Evolutionary conservation across 768 basidiomycete species (phyloP).

Genomic region (Mycena pura): DNA sequence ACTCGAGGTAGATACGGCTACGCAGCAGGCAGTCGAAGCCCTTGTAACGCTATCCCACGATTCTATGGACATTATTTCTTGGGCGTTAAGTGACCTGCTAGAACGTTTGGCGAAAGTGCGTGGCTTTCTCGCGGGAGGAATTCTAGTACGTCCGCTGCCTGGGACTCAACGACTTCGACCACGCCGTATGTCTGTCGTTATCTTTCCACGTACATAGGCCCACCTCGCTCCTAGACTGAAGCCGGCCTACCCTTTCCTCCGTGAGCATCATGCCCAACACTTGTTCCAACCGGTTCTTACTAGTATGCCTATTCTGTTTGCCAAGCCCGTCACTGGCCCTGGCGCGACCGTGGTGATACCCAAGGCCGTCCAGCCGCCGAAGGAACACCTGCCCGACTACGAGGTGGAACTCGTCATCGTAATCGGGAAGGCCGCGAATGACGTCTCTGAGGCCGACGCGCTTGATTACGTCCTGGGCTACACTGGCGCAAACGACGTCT

Average conservation of each 20-base stretch:
- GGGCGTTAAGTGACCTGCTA: slow-evolving; percentile 76
- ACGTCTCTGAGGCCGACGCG: slow-evolving; percentile 1
- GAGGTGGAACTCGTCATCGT: neutral
- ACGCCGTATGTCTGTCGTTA: slow-evolving; percentile 58
- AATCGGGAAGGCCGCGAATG: neutral
- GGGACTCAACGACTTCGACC: slow-evolving; percentile 85
- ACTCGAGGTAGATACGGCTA: slow-evolving; percentile 77
- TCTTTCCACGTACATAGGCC: neutral
- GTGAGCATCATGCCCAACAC: slow-evolving; percentile 43
- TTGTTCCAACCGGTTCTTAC: neutral
- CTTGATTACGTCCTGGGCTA: neutral
- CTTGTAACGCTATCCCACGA: slow-evolving; percentile 81
- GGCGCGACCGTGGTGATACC: slow-evolving; percentile 71
- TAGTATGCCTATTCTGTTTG: slow-evolving; percentile 79
- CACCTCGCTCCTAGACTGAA: slow-evolving; percentile 57
- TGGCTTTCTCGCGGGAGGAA: slow-evolving; percentile 49
- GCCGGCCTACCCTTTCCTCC: slow-evolving; percentile 66
- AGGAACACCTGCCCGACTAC: slow-evolving; percentile 61
- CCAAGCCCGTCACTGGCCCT: slow-evolving; percentile 80
- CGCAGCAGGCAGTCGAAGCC: slow-evolving; percentile 78
- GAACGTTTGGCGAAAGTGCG: slow-evolving; percentile 79
- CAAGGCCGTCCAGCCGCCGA: slow-evolving; percentile 68
- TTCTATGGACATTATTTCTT: slow-evolving; percentile 81
- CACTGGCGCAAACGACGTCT: neutral
- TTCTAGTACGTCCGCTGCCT: slow-evolving; percentile 77